These are phyloP conservation scores for Leccinellum albellum DNA, from an alignment of 768 basidiomycete species.

Conservation along the genomic window DNA sequence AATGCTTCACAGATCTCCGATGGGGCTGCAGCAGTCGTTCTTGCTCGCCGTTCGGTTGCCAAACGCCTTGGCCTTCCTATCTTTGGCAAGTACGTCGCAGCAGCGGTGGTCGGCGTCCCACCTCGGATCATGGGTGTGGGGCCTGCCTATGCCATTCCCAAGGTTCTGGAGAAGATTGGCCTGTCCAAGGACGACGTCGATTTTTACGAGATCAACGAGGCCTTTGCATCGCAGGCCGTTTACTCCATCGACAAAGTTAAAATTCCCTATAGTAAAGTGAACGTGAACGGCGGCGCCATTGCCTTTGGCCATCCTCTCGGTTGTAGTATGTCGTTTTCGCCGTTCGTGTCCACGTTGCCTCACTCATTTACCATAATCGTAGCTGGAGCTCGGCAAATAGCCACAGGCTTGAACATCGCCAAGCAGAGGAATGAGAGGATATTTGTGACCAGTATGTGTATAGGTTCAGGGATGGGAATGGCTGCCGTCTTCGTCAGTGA, in stretches of 20 bases:
- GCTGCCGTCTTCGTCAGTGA: slow-evolving; percentile 83
- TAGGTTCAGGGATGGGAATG: slow-evolving; percentile 90
- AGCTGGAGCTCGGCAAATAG: slow-evolving; percentile 86
- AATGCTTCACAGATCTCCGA: slow-evolving; percentile 91
- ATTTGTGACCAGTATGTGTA: slow-evolving; percentile 90
- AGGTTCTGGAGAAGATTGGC: slow-evolving; percentile 62
- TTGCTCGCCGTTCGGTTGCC: slow-evolving; percentile 76
- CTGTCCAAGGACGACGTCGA: slow-evolving; percentile 71
- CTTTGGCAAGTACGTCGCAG: slow-evolving; percentile 77
- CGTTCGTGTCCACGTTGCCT: slow-evolving; percentile 1
- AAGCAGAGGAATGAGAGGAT: slow-evolving; percentile 73
- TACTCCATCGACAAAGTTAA: slow-evolving; percentile 67
- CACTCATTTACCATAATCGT: slow-evolving; percentile 5
- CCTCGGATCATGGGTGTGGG: slow-evolving; percentile 91
- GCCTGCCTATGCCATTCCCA: slow-evolving; percentile 84
- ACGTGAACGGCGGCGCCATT: slow-evolving; percentile 84
- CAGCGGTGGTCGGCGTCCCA: slow-evolving; percentile 72
- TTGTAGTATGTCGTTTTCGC: slow-evolving; percentile 54
- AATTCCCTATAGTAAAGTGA: slow-evolving; percentile 76
- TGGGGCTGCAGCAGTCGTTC: slow-evolving; percentile 86
- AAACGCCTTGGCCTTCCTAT: slow-evolving; percentile 82
- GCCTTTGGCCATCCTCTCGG: slow-evolving; percentile 88
- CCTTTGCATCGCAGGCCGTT: slow-evolving; percentile 81
- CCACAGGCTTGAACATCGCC: slow-evolving; percentile 77
- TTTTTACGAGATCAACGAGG: slow-evolving; percentile 91